These are phyloP conservation scores for Allium cepa DNA, from an alignment of 106 monocot genomes.

Conservation along the genomic window DNA sequence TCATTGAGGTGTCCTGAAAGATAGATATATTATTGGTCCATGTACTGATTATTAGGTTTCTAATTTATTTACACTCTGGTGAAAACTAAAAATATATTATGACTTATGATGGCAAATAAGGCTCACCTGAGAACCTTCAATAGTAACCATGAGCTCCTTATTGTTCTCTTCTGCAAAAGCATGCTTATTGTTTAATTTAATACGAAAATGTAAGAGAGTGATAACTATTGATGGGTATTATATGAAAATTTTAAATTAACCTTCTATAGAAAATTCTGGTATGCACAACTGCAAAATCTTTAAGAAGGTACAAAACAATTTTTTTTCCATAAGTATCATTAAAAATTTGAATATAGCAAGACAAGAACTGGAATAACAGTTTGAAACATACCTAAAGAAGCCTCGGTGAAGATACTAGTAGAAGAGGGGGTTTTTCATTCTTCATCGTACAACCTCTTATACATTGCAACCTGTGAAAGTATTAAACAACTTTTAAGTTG, in stretches of 20 bases:
- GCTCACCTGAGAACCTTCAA: conserved; percentile 74
- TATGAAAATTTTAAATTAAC: background rate
- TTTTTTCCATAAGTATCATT: no score
- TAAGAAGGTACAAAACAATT: no score
- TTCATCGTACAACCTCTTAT: conserved; percentile 88
- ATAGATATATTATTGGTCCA: background rate
- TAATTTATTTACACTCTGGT: no score
- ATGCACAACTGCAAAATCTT: background rate
- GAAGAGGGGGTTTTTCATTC: conserved; percentile 39
- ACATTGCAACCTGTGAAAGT: conserved; percentile 82
- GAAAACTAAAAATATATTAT: no score
- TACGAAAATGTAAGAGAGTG: no score
- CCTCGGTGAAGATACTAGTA: conserved; percentile 11
- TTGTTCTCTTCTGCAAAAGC: conserved; percentile 40
- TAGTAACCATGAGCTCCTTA: conserved; percentile 42
- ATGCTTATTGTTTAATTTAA: background rate
- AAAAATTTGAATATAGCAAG: no score
- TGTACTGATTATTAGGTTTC: no score
- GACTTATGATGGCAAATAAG: background rate
- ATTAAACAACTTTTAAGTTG: background rate
- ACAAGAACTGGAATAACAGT: no score
- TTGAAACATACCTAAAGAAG: conserved; percentile 29
- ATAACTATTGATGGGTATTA: background rate
- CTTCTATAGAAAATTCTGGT: background rate
- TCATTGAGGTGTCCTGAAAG: conserved; percentile 59